phyloP scores from a whole-genome alignment of 1,284 basidiomycete species.

The Rhodotorula sp. region DNA sequence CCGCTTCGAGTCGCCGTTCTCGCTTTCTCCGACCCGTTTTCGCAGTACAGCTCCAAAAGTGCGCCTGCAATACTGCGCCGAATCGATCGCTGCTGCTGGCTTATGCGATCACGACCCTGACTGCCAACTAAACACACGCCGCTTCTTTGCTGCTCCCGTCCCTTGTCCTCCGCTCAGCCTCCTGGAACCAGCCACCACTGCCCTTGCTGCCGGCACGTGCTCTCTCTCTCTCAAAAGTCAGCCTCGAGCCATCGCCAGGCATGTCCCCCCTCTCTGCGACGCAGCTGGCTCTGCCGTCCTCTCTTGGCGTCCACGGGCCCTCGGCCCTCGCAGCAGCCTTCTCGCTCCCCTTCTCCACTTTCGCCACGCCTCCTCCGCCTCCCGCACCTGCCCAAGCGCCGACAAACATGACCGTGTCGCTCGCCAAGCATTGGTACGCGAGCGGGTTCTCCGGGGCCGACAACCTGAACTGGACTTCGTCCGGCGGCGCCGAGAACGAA shows the following conservation, averaged over 20 bases:
- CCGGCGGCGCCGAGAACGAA: neutral
- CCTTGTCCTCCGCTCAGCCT: constrained; percentile 4
- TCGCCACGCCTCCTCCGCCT: neutral
- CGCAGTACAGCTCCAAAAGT: too few species aligned
- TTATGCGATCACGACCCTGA: too few species aligned
- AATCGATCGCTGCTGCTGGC: too few species aligned
- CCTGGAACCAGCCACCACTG: neutral
- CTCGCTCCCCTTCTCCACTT: neutral
- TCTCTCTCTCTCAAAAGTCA: neutral
- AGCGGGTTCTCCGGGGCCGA: neutral
- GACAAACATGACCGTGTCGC: neutral
- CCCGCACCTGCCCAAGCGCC: neutral
- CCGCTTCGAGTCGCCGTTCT: too few species aligned
- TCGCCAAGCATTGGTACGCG: constrained; percentile 3
- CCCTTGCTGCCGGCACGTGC: neutral
- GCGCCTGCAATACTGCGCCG: too few species aligned
- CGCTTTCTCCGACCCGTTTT: too few species aligned
- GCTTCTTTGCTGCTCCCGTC: too few species aligned
- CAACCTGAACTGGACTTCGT: constrained; percentile 11
- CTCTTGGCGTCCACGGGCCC: neutral
- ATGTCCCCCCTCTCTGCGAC: constrained; percentile 1
- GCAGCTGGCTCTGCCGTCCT: neutral
- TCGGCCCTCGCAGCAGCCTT: constrained; percentile 5
- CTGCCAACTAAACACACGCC: too few species aligned
- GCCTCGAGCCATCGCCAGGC: neutral